A percentile compares a stretch with the other conserved stretches of the same genome.
Evolutionary conservation across 805 yeast genomes (phyloP).

Genomic region (Candida hispaniensis): DNA sequence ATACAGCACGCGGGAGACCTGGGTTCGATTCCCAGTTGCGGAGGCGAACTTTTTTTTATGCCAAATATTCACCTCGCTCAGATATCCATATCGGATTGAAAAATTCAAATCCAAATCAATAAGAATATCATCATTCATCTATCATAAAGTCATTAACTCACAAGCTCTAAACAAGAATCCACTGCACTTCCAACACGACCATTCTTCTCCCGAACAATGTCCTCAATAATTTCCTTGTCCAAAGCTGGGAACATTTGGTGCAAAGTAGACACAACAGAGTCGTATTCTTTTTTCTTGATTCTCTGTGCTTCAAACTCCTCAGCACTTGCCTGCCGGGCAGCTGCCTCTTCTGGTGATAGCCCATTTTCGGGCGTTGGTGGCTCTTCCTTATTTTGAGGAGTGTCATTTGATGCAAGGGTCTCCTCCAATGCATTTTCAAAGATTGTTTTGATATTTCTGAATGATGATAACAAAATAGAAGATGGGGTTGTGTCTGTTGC

Average conservation of each 20-base stretch:
- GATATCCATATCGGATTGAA: too few species aligned
- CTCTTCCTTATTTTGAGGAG: conserved; percentile 13
- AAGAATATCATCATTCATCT: too few species aligned
- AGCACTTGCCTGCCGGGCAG: conserved; percentile 31
- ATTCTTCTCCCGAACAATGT: conserved; percentile 54
- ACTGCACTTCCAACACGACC: conserved; percentile 64
- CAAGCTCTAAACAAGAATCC: conserved; percentile 40
- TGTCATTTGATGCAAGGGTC: conserved; percentile 17
- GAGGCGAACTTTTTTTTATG: too few species aligned
- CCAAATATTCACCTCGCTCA: too few species aligned
- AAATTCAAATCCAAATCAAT: too few species aligned
- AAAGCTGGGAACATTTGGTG: conserved; percentile 65
- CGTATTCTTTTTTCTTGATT: conserved; percentile 35
- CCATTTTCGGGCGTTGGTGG: conserved; percentile 11
- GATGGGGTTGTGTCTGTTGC: conserved; percentile 24
- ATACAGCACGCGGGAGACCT: too few species aligned
- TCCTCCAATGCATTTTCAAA: conserved; percentile 27
- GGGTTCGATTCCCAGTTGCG: too few species aligned
- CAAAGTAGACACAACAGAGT: conserved; percentile 40
- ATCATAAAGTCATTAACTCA: too few species aligned
- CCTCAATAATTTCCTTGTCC: conserved; percentile 57
- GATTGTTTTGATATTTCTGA: conserved; percentile 31
- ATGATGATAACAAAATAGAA: conserved; percentile 30
- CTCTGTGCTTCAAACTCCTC: conserved; percentile 33
- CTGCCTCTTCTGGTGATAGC: conserved; percentile 26